Evolutionary conservation across 208 protist genomes (phyloP).

Genomic region (Wallacemonas collosoma): DNA sequence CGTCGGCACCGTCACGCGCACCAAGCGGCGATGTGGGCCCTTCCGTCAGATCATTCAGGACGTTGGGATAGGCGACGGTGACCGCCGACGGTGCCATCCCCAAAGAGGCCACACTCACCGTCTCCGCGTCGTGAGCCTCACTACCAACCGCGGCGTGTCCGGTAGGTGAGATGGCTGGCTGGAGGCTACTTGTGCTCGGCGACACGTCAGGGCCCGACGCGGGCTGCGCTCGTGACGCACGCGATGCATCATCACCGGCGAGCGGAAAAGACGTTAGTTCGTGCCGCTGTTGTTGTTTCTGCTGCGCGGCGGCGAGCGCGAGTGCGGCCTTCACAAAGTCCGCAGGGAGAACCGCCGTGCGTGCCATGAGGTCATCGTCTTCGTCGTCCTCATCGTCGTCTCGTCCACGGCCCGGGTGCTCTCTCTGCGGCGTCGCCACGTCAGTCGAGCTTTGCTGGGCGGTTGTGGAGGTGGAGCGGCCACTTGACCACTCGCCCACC

Average conservation of each 20-base stretch:
- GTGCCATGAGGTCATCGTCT: constrained; percentile 31
- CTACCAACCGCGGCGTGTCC: background rate
- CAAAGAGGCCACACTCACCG: background rate
- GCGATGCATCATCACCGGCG: background rate
- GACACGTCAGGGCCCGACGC: too few species aligned
- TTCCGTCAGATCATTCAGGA: background rate
- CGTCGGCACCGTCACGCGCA: background rate
- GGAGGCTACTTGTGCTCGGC: background rate
- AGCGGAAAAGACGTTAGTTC: background rate
- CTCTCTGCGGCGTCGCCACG: too few species aligned
- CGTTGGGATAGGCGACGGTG: background rate
- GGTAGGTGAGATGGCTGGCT: background rate
- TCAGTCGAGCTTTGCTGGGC: too few species aligned
- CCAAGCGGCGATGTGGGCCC: background rate
- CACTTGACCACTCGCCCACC: too few species aligned
- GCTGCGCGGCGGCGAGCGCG: constrained; percentile 13
- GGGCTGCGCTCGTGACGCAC: too few species aligned
- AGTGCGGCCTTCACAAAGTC: constrained; percentile 60
- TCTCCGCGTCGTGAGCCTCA: background rate
- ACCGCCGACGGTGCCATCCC: constrained; percentile 3
- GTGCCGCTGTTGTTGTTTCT: background rate
- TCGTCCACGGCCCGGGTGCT: background rate
- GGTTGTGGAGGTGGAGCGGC: too few species aligned
- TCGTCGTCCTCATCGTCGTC: constrained; percentile 11
- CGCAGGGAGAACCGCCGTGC: constrained; percentile 46